Conservation (phyloP, 257 asterid genomes). For the Rauvolfia tetraphylla region DNA sequence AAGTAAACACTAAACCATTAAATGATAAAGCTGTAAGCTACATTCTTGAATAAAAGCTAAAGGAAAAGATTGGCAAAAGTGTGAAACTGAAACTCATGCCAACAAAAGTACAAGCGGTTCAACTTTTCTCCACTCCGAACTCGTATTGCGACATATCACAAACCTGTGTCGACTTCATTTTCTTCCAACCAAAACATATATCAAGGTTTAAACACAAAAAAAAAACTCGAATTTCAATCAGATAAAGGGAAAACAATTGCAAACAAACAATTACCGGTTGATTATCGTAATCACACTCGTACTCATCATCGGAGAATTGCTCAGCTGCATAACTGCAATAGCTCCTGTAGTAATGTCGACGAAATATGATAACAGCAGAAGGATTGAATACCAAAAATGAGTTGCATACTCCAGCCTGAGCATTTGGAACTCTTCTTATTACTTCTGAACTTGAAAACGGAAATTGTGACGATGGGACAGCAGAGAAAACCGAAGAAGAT, state of each 20-base stretch:
- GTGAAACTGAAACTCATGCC: background rate
- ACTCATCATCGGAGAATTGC: conserved; percentile 94
- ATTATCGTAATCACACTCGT: conserved; percentile 86
- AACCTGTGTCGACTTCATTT: background rate
- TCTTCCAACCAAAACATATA: background rate
- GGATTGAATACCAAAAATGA: conserved; percentile 3
- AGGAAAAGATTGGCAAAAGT: background rate
- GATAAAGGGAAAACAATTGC: background rate
- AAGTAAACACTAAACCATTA: background rate
- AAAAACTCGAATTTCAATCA: background rate
- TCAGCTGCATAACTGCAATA: conserved; percentile 61
- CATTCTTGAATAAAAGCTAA: background rate
- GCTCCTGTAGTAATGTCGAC: conserved; percentile 27
- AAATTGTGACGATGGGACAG: conserved; percentile 15
- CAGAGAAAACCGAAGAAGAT: conserved; percentile 14
- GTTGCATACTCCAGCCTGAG: conserved; percentile 1
- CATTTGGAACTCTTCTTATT: background rate
- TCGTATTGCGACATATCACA: background rate
- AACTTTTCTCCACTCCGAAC: background rate
- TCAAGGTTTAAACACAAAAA: background rate
- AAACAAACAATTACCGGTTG: conserved; percentile 52
- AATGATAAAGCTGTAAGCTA: background rate
- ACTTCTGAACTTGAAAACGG: conserved; percentile 17
- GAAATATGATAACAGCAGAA: background rate
- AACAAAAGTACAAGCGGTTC: background rate